Percentiles rank a stretch among this genome's conserved stretches.
Conservation (phyloP, 2,329 filamentous ascomycete genomes). For the Neurospora sp. region DNA sequence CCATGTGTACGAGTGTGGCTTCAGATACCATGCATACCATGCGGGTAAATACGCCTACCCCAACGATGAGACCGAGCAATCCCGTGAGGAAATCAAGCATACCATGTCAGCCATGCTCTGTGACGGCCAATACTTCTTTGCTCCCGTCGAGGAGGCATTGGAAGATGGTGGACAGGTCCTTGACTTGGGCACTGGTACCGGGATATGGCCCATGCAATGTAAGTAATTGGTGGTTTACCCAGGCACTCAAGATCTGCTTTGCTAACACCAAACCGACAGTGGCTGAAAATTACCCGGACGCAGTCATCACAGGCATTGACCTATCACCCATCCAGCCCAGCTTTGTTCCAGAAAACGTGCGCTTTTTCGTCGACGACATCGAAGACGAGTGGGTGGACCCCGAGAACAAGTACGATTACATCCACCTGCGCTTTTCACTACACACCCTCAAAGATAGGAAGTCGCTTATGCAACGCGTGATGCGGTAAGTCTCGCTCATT, state of each 20-base stretch:
- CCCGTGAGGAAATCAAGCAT: conserved; percentile 32
- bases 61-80: conserved; percentile 31
- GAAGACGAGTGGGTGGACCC: conserved; percentile 41
- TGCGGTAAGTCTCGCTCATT: conserved; percentile 24
- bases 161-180: conserved; percentile 32
- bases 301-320: conserved; percentile 37
- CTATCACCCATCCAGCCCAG: conserved; percentile 43
- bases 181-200: conserved; percentile 41
- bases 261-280: conserved; percentile 24
- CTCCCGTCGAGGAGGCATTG: conserved; percentile 31
- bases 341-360: conserved; percentile 40
- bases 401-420: conserved; percentile 35
- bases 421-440: conserved; percentile 38
- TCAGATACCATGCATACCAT: conserved; percentile 27
- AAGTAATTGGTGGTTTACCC: conserved; percentile 21
- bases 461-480: conserved; percentile 31
- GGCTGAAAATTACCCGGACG: conserved; percentile 34
- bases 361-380: conserved; percentile 42
- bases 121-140: conserved; percentile 30
- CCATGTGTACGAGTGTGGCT: conserved; percentile 24
- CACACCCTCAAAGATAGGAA: conserved; percentile 33
- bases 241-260: conserved; percentile 8
- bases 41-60: conserved; percentile 26
- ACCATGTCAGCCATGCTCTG: conserved; percentile 26
- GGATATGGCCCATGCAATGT: conserved; percentile 41